Evolutionary conservation across 805 yeast species (phyloP).

Genomic region (Blastobotrys parvus): DNA sequence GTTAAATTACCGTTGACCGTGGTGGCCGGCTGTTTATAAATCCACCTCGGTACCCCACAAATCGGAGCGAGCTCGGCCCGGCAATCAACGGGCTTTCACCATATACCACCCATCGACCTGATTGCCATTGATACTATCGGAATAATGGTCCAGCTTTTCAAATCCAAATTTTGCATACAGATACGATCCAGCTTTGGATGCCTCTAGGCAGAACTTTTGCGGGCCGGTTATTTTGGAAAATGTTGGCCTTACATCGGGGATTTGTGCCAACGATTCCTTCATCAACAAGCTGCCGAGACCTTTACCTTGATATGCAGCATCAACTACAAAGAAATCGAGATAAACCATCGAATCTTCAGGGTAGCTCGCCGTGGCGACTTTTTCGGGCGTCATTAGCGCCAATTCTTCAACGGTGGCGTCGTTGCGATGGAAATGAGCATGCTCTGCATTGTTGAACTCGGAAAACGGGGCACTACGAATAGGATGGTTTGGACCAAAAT

Average conservation of each 20-base stretch:
- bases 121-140: background rate
- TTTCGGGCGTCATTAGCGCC: constrained; percentile 5
- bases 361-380: constrained; percentile 8
- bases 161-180: constrained; percentile 13
- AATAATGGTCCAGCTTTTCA: background rate
- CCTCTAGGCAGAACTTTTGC: constrained; percentile 9
- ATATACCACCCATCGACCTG: background rate
- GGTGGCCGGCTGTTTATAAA: too few relatives aligned
- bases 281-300: constrained; percentile 13
- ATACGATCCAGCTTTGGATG: constrained; percentile 8
- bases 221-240: constrained; percentile 12
- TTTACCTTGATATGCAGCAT: constrained; percentile 9
- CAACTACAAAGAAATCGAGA: constrained; percentile 8
- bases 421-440: background rate
- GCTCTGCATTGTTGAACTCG: background rate
- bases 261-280: constrained; percentile 2
- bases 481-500: constrained; percentile 7
- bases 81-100: background rate
- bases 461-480: constrained; percentile 5
- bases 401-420: constrained; percentile 5
- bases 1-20: too few relatives aligned
- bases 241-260: constrained; percentile 5
- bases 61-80: too few relatives aligned
- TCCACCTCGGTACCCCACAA: too few relatives aligned
- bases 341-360: constrained; percentile 4